These are phyloP conservation scores for Solanum paucissectum DNA, from an alignment of 257 asterid species.

Conservation along the genomic window DNA sequence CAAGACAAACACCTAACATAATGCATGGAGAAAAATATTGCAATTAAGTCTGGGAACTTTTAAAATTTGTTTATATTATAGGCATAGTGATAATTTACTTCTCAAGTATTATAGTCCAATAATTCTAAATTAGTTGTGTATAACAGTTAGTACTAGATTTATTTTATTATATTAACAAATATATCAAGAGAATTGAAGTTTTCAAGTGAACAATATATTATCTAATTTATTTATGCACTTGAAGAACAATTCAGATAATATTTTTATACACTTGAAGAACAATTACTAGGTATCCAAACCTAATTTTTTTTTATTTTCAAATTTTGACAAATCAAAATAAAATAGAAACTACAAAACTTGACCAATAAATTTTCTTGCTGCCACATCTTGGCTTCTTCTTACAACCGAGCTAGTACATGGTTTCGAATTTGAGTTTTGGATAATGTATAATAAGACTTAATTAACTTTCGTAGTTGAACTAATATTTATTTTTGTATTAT, in stretches of 20 bases:
- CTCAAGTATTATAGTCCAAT: too few species aligned
- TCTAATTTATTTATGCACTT: background rate
- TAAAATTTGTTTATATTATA: too few species aligned
- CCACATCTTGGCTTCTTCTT: too few species aligned
- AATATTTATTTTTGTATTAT: background rate
- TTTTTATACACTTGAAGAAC: background rate
- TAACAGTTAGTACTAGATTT: background rate
- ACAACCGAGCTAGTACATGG: too few species aligned
- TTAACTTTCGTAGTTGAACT: background rate
- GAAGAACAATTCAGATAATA: background rate
- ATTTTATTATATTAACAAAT: background rate
- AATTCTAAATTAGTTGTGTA: too few species aligned
- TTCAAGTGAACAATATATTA: background rate
- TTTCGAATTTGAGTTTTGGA: background rate
- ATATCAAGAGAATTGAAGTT: background rate
- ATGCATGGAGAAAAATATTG: too few species aligned
- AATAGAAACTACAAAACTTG: background rate
- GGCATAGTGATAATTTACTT: too few species aligned
- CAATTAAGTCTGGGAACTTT: too few species aligned
- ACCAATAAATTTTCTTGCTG: background rate
- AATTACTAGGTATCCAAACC: background rate
- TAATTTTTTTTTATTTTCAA: background rate
- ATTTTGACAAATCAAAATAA: background rate
- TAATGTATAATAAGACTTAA: background rate
- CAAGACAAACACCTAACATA: too few species aligned